These are phyloP conservation scores for Phytomonas sp. DNA, from an alignment of 208 protist species.

Conservation along the genomic window DNA sequence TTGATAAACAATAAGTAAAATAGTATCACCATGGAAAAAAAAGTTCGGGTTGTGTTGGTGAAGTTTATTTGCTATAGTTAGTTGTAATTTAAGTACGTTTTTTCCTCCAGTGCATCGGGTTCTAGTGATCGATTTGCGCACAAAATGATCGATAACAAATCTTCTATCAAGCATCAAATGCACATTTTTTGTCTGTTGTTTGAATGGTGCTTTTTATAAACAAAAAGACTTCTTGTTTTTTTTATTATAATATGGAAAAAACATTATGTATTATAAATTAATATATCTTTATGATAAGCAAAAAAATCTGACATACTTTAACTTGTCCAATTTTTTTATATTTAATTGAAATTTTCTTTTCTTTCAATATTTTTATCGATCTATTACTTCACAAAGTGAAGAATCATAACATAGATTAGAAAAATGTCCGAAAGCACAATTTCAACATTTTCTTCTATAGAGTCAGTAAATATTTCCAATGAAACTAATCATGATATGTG, in stretches of 20 bases:
- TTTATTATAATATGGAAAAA: neutral
- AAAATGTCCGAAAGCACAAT: constrained; percentile 1
- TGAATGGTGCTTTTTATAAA: constrained; percentile 2
- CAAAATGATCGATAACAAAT: neutral
- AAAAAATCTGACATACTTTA: neutral
- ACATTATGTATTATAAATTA: neutral
- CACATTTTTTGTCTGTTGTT: constrained; percentile 14
- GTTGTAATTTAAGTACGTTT: constrained; percentile 9
- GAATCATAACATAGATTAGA: constrained; percentile 8
- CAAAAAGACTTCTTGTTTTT: constrained; percentile 3
- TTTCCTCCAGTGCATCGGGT: neutral
- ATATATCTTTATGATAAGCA: neutral
- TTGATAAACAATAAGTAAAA: neutral
- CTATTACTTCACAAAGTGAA: constrained; percentile 9
- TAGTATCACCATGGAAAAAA: neutral
- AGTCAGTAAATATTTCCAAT: neutral
- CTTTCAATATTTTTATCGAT: neutral
- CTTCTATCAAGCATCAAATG: constrained; percentile 7
- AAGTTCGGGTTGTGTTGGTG: neutral
- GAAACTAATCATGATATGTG: constrained; percentile 35
- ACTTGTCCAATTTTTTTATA: neutral
- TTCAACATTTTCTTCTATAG: neutral
- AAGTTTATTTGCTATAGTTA: neutral
- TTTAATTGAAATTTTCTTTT: neutral
- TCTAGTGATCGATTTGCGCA: constrained; percentile 6